Conservation (phyloP, 495 filamentous ascomycete genomes). For the Podospora pseudopauciseta region DNA sequence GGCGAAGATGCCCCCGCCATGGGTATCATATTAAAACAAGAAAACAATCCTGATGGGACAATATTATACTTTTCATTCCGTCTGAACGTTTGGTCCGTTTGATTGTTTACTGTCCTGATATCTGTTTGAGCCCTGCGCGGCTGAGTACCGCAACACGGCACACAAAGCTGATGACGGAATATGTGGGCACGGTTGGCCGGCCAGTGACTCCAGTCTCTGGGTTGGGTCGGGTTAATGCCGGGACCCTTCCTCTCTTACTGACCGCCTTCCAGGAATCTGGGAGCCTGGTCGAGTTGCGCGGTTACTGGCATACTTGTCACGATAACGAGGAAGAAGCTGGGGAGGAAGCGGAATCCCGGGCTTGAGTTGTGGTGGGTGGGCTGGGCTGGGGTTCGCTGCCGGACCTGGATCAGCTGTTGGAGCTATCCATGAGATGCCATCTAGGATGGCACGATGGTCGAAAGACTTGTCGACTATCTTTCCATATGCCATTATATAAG, state of each 20-base stretch:
- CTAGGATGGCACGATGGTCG: too few species aligned
- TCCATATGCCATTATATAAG: too few species aligned
- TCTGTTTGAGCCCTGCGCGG: neutral
- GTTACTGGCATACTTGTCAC: neutral
- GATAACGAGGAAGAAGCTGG: neutral
- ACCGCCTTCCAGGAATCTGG: neutral
- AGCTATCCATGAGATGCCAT: neutral
- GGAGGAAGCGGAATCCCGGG: neutral
- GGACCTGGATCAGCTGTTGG: neutral
- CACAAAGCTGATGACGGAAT: neutral
- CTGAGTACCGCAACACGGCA: neutral
- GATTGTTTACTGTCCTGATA: neutral
- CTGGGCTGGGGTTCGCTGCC: neutral
- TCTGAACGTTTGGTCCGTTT: neutral
- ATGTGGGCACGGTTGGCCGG: neutral
- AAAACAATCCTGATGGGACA: neutral
- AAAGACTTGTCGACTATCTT: too few species aligned
- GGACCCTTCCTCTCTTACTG: neutral
- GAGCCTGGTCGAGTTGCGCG: neutral
- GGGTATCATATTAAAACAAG: neutral
- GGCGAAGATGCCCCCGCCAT: conserved; percentile 1
- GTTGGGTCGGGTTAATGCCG: neutral
- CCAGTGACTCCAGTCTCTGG: neutral
- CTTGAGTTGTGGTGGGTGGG: neutral
- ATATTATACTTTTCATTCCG: too few species aligned